Base-by-base conservation (phyloP, 495 filamentous ascomycete species). In the Podospora anserina region DNA sequence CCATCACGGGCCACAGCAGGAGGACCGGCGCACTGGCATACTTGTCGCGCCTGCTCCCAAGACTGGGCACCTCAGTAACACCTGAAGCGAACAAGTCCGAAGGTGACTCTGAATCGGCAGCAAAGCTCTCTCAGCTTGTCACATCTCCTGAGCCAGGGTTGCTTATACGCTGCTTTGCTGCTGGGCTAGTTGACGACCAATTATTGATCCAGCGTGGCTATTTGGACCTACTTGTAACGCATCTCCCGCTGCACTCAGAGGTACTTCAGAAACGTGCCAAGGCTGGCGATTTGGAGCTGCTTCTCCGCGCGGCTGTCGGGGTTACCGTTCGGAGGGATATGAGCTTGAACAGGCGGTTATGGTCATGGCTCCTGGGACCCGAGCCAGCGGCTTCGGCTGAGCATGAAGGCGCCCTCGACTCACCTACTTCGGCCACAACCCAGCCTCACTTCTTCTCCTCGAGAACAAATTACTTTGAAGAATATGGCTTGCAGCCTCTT, bases 281-380 rank as follows among this genome's bases (percentile, higher is more conserved):
- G 30, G 74, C 82, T 16, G 84, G 84, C 19, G 95, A 98, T 75
- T 81, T 97, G 18, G 89, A 95, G 71, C 87, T 90, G 16, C 83
- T 99, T 9, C 84, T 97, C 27, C 85, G 87, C 70, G 91, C 96
- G 53, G 95, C 94, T 20, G 88, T 87, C 6, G 89, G 91, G 0
- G 94, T 99, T 55, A 92, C 97, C 2, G 85, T 87, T 28, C 86
- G 95, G 34, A 85, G 94, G 78, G 95, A 99, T 61, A 98, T 98
- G 95, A 94, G 93, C 72, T 82, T 99, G 63, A 99, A 99, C 75
- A 83, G 95, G 67, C 85, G 95, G 53, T 81, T 99, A 49, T 99
- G 95, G 94, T 84, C 91, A n/a, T 99, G 95, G 95, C 88, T 97
- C 66, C 81, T 99, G 7, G 95, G 95, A 2, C 94, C 93, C 1